These are phyloP conservation scores for Lepidium aucheri DNA, from an alignment of 345 rosid genomes.

Conservation along the genomic window DNA sequence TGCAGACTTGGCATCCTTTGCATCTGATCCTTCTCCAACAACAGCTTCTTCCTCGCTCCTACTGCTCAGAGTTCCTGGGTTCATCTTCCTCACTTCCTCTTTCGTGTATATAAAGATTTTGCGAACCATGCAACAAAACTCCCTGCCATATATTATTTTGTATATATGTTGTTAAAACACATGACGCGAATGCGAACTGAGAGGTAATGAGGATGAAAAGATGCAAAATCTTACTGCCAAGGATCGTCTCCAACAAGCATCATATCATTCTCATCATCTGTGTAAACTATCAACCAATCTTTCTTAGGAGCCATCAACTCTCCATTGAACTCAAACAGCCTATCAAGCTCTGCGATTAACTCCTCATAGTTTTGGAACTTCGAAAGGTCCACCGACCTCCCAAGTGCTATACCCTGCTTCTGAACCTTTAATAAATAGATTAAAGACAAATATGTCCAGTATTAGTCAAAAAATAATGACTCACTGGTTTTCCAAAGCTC, in stretches of 20 bases:
- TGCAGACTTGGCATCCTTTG: conserved; percentile 36
- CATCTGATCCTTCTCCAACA: conserved; percentile 28
- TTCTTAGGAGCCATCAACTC: conserved; percentile 48
- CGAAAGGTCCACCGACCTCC: conserved; percentile 74
- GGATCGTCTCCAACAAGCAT: conserved; percentile 98
- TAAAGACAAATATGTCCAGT: not conserved
- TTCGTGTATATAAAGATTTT: conserved; percentile 55
- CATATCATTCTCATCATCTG: conserved; percentile 87
- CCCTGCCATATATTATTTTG: conserved; percentile 34
- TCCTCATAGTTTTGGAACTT: conserved; percentile 61
- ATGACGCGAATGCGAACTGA: not conserved
- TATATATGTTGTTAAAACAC: not conserved
- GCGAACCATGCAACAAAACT: conserved; percentile 72
- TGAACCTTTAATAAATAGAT: conserved; percentile 42
- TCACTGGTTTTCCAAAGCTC: not conserved
- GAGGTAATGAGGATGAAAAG: not conserved
- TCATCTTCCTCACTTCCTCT: conserved; percentile 79
- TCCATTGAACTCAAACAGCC: conserved; percentile 64
- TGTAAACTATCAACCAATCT: conserved; percentile 68
- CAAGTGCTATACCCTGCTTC: conserved; percentile 70
- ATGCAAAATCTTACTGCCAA: conserved; percentile 60
- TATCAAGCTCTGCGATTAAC: conserved; percentile 60
- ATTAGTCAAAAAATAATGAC: not conserved
- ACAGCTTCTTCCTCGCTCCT: conserved; percentile 35
- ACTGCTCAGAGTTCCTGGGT: conserved; percentile 40